Percentiles rank a stretch among this genome's conserved stretches.
These are phyloP conservation scores for Triangularia setosa DNA, from an alignment of 2,329 filamentous ascomycete species.

Conservation along the genomic window DNA sequence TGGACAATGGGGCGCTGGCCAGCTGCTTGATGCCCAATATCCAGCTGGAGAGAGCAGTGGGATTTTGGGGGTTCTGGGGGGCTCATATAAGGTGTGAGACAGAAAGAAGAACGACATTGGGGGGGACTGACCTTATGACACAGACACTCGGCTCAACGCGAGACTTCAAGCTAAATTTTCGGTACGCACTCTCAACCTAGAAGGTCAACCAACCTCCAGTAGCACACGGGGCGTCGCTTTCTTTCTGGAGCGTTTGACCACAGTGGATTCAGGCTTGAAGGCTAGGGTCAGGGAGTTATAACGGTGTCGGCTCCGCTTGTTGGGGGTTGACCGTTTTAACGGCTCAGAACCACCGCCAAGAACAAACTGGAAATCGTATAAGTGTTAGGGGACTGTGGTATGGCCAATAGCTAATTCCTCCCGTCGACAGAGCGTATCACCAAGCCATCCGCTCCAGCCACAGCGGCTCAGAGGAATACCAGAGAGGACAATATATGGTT, in stretches of 20 bases:
- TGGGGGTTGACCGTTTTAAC: neutral
- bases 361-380: neutral
- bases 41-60: neutral
- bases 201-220: neutral
- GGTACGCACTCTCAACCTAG: neutral
- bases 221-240: neutral
- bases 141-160: neutral
- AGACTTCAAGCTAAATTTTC: neutral
- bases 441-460: neutral
- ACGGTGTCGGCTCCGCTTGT: constrained; percentile 13
- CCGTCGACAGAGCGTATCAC: neutral
- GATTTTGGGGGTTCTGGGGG: neutral
- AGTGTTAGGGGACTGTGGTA: neutral
- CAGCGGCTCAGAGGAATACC: neutral
- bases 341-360: constrained; percentile 1
- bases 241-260: constrained; percentile 9
- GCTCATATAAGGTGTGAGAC: neutral
- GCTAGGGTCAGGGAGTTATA: constrained; percentile 11
- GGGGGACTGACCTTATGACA: neutral
- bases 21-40: neutral
- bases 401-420: constrained; percentile 4
- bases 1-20: constrained; percentile 5
- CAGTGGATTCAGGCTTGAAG: constrained; percentile 10
- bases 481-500: neutral
- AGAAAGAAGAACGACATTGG: neutral